phyloP scores from a whole-genome alignment of 2,329 filamentous ascomycete genomes.

The Talaromyces piceae region DNA sequence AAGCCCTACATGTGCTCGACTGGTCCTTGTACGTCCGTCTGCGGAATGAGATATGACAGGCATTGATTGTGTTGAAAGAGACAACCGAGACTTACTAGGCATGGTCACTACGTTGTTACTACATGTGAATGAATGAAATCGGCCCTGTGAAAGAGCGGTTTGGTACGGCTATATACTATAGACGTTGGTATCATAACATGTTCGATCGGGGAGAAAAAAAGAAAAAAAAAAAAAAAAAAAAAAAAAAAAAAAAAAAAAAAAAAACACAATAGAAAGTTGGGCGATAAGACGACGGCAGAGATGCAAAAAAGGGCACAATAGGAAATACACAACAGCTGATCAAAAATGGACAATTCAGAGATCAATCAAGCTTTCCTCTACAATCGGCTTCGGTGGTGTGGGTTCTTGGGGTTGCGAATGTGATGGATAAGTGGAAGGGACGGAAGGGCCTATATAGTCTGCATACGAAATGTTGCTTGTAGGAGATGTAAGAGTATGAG shows the following conservation, averaged over 20 bases:
- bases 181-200: slow-evolving; percentile 11
- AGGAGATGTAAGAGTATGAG: neutral
- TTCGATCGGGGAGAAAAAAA: neutral
- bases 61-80: neutral
- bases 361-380: slow-evolving; percentile 27
- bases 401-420: slow-evolving; percentile 17
- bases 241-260: slow-evolving; percentile 2
- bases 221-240: neutral
- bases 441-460: slow-evolving; percentile 2
- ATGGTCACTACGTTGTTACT: neutral
- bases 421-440: slow-evolving; percentile 12
- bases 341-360: slow-evolving; percentile 14
- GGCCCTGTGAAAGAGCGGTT: neutral
- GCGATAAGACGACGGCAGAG: too few species aligned
- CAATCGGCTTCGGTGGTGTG: slow-evolving; percentile 16
- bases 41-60: too few species aligned
- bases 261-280: too few species aligned
- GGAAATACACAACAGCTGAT: neutral
- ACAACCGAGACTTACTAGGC: neutral
- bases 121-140: neutral
- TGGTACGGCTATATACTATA: neutral
- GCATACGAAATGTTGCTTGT: slow-evolving; percentile 14
- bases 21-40: neutral
- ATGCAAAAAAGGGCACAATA: neutral
- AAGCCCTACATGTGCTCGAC: neutral